Evolutionary conservation across 306 rosid genomes (phyloP), one percentile per base, ranked within the genome.

Genomic region (Purshia tridentata): DNA sequence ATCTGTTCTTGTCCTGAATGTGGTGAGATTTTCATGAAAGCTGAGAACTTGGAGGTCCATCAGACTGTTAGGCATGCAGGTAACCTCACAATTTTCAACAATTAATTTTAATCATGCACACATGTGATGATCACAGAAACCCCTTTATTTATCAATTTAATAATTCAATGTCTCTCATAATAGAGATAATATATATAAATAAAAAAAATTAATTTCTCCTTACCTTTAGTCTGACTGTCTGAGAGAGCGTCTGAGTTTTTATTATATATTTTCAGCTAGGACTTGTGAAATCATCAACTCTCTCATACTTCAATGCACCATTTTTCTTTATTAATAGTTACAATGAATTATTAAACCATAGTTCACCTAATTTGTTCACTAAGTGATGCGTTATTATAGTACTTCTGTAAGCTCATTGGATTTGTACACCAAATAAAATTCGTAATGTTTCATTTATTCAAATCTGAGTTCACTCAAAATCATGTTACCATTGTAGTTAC

Each of bases 41-140:
- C 97, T 76, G 96, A 94, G 81, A 81, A 50, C 64, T 82, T 94
- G 74, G 97, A 91, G 77, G 90, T 80, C 65, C 99, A 94, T 60
- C 97, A 89, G 77, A 87, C 90, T 65, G 82, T 88, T 57, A 91
- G 83, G 61, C 99, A 94, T 82, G 99, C 99, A 76, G 99, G 99
- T 91, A 88, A 6, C 1, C 40, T 47, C 13, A 10, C 73, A 20
- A 13, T 42, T 55, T 46, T 55, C 44, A 55, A 41, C 35, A 4
- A 7, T 61, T 20, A 4, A 7, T 61, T 20, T 20, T 20, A 53
- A 8, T 53, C 58, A 53, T 53, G 58, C 58, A 18, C 58, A 2
- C 58, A 53, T 53, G 29, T 53, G 58, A 53, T 18, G 11, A 53
- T 18, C 11, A 6, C 23, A 53, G 29, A 53, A 53, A 53, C 18